phyloP scores from a whole-genome alignment of 2,329 filamentous ascomycete genomes.

The Raffaelea ambrosiae region DNA sequence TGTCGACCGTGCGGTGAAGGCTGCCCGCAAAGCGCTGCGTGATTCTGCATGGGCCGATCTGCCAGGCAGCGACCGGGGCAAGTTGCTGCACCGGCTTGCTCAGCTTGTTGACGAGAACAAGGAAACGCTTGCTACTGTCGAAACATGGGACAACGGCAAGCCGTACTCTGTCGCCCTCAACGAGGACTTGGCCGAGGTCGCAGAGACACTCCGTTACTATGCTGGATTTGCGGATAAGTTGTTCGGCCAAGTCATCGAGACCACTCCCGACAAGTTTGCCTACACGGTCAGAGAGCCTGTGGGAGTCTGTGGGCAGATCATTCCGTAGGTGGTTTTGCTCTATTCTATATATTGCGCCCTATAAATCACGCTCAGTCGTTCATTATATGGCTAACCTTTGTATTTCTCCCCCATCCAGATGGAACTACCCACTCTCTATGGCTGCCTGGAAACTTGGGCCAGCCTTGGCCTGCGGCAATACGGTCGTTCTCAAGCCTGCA shows the following conservation, averaged over 20 bases:
- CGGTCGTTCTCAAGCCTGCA: constrained; percentile 53
- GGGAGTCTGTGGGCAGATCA: constrained; percentile 61
- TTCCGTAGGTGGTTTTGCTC: constrained; percentile 38
- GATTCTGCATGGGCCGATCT: constrained; percentile 8
- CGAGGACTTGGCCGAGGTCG: constrained; percentile 9
- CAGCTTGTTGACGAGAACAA: constrained; percentile 29
- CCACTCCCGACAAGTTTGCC: constrained; percentile 50
- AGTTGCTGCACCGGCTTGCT: constrained; percentile 34
- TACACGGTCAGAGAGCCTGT: constrained; percentile 63
- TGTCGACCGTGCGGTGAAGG: constrained; percentile 11
- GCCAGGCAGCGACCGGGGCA: constrained; percentile 20
- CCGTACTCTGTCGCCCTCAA: constrained; percentile 25
- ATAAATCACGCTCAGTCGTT: too few relatives aligned
- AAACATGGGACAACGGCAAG: constrained; percentile 82
- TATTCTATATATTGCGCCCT: too few relatives aligned
- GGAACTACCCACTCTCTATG: constrained; percentile 67
- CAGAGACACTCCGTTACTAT: constrained; percentile 58
- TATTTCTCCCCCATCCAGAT: background rate
- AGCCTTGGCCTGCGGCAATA: constrained; percentile 51
- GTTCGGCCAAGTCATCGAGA: constrained; percentile 61
- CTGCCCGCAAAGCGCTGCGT: constrained; percentile 11
- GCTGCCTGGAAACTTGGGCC: constrained; percentile 66
- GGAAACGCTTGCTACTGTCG: constrained; percentile 31
- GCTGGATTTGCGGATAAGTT: constrained; percentile 66
- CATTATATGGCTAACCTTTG: background rate